These are phyloP conservation scores for Nakazawaea pomicola DNA, from an alignment of 805 yeast genomes.

Conservation along the genomic window DNA sequence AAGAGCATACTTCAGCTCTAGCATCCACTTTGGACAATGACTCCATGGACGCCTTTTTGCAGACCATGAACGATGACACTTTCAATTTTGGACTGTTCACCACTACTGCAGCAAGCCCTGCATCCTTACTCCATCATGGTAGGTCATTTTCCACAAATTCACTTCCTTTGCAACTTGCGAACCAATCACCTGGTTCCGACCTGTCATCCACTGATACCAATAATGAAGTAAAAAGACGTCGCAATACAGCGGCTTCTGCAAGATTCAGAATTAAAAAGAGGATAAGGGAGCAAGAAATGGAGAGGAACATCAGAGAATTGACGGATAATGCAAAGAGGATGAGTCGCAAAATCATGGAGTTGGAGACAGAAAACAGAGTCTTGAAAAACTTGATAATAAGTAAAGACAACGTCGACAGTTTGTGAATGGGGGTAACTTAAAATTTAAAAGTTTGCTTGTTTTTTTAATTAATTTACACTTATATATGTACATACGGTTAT, in stretches of 20 bases:
- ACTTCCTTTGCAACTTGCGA: background rate
- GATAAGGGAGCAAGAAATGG: constrained; percentile 86
- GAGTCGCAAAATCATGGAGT: constrained; percentile 69
- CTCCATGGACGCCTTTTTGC: too few species aligned
- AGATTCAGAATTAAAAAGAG: constrained; percentile 90
- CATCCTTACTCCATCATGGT: too few species aligned
- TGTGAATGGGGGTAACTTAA: too few species aligned
- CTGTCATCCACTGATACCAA: background rate
- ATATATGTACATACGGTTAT: too few species aligned
- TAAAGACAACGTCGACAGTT: background rate
- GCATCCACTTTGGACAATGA: too few species aligned
- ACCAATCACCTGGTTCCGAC: background rate
- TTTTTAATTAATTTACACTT: too few species aligned
- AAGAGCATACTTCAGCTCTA: background rate
- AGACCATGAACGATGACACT: background rate
- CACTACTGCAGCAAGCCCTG: background rate
- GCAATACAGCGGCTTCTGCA: constrained; percentile 93
- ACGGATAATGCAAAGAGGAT: constrained; percentile 59
- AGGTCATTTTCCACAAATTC: background rate
- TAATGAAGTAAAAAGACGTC: constrained; percentile 48
- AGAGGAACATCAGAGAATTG: constrained; percentile 65
- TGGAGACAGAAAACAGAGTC: constrained; percentile 90
- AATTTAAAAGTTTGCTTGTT: too few species aligned
- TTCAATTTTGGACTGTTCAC: background rate
- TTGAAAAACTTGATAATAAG: constrained; percentile 69